A percentile compares a stretch with the other conserved stretches of the same genome.
Conservation (phyloP, 2,329 filamentous ascomycete genomes). For the Trichophyton schoenleinii region DNA sequence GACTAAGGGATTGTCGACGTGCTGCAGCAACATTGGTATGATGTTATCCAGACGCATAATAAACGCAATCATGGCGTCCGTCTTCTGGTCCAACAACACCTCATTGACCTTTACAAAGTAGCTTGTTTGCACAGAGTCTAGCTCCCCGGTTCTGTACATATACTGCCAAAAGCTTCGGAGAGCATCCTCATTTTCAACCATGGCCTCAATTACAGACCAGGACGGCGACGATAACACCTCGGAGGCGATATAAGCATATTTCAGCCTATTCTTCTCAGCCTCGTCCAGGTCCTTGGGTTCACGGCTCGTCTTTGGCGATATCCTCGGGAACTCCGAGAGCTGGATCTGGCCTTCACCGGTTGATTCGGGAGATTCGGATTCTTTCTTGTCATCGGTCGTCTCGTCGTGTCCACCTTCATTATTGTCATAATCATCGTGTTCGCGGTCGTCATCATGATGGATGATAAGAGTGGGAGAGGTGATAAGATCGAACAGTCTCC, state of each 20-base stretch:
- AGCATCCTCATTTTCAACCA: slow-evolving; percentile 70
- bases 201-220: slow-evolving; percentile 88
- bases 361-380: slow-evolving; percentile 28
- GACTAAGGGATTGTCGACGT: slow-evolving; percentile 94
- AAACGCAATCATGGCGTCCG: slow-evolving; percentile 87
- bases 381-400: slow-evolving; percentile 17
- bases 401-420: slow-evolving; percentile 22
- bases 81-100: slow-evolving; percentile 94
- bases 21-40: slow-evolving; percentile 72
- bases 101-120: slow-evolving; percentile 99
- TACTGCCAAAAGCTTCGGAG: slow-evolving; percentile 86
- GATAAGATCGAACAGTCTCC: slow-evolving; percentile 81
- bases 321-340: slow-evolving; percentile 37
- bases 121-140: slow-evolving; percentile 86
- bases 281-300: slow-evolving; percentile 48
- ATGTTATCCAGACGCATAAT: slow-evolving; percentile 74
- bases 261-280: slow-evolving; percentile 78
- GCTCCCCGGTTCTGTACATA: slow-evolving; percentile 64
- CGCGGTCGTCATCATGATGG: slow-evolving; percentile 26
- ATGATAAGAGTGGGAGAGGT: slow-evolving; percentile 54
- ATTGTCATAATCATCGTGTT: slow-evolving; percentile 33
- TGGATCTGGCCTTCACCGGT: slow-evolving; percentile 24
- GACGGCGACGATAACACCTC: slow-evolving; percentile 92
- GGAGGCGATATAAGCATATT: slow-evolving; percentile 85
- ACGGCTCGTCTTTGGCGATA: slow-evolving; percentile 15